phyloP scores from a whole-genome alignment of 1,284 basidiomycete species.

The Marasmius oreades region DNA sequence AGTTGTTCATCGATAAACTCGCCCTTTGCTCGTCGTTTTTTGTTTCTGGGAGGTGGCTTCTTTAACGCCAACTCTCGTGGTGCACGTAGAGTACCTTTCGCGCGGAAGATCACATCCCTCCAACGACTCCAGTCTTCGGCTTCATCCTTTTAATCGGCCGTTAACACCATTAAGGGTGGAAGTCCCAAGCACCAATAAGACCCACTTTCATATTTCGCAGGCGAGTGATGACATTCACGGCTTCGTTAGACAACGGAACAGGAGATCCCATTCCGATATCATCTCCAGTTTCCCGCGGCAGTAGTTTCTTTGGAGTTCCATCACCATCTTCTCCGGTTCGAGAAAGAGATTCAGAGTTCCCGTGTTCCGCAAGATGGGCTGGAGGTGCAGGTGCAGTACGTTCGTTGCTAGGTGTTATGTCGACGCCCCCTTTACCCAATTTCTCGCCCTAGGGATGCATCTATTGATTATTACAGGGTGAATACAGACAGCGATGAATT shows the following conservation, averaged over 20 bases:
- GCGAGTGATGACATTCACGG: conserved; percentile 81
- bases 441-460: conserved; percentile 51
- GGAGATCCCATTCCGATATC: conserved; percentile 91
- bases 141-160: conserved; percentile 62
- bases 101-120: conserved; percentile 79
- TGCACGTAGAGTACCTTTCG: conserved; percentile 52
- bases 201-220: conserved; percentile 81
- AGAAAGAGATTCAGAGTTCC: conserved; percentile 14
- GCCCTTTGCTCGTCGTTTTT: conserved; percentile 54
- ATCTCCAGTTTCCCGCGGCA: conserved; percentile 79
- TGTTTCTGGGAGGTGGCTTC: conserved; percentile 55
- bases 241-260: conserved; percentile 80
- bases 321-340: not conserved
- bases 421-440: conserved; percentile 81
- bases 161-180: conserved; percentile 9
- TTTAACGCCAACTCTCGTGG: conserved; percentile 46
- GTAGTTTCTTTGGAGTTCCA: conserved; percentile 32
- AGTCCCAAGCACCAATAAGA: conserved; percentile 4
- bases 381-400: conserved; percentile 65
- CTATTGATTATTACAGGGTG: conserved; percentile 4
- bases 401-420: conserved; percentile 61
- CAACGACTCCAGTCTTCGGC: conserved; percentile 90
- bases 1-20: conserved; percentile 27
- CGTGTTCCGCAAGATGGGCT: conserved; percentile 42
- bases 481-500: not conserved